Evolutionary conservation across 1,284 basidiomycete species (phyloP).

Genomic region (Lignosus rhinocerotis): DNA sequence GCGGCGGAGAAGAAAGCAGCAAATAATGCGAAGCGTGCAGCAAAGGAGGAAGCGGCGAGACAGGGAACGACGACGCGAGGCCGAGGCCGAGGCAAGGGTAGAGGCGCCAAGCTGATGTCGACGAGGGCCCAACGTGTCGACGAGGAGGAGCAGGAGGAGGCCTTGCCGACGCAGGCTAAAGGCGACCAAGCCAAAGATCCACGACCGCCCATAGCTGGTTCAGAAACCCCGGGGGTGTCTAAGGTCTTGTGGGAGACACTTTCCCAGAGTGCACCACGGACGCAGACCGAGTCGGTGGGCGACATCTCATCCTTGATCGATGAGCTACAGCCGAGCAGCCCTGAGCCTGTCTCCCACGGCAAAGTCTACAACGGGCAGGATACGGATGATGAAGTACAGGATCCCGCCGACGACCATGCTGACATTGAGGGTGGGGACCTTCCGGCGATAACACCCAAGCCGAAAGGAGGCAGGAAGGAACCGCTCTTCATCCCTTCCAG

Average conservation of each 20-base stretch:
- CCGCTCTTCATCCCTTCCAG: slow-evolving; percentile 35
- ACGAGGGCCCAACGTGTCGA: slow-evolving; percentile 9
- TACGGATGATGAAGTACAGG: slow-evolving; percentile 3
- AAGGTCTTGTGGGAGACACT: slow-evolving; percentile 29
- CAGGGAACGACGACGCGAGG: slow-evolving; percentile 1
- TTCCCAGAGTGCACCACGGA: slow-evolving; percentile 9
- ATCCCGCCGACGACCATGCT: neutral
- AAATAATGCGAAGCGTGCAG: slow-evolving; percentile 24
- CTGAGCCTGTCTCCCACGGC: slow-evolving; percentile 2
- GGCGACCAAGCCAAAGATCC: neutral
- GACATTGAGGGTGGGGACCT: neutral
- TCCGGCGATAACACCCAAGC: slow-evolving; percentile 12
- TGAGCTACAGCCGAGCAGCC: slow-evolving; percentile 41
- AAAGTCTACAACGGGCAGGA: neutral
- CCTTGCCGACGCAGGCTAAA: neutral
- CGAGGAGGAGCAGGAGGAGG: neutral
- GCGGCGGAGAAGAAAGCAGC: slow-evolving; percentile 24
- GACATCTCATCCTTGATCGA: slow-evolving; percentile 35
- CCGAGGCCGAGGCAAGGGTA: slow-evolving; percentile 5
- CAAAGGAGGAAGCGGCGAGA: slow-evolving; percentile 12
- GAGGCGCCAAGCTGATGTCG: slow-evolving; percentile 11
- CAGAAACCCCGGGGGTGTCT: slow-evolving; percentile 8
- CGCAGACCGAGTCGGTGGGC: slow-evolving; percentile 17
- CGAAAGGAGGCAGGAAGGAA: slow-evolving; percentile 6
- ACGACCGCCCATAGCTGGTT: neutral